These are phyloP conservation scores for Rhypophila decipiens DNA, from an alignment of 495 filamentous ascomycete genomes.

Conservation along the genomic window DNA sequence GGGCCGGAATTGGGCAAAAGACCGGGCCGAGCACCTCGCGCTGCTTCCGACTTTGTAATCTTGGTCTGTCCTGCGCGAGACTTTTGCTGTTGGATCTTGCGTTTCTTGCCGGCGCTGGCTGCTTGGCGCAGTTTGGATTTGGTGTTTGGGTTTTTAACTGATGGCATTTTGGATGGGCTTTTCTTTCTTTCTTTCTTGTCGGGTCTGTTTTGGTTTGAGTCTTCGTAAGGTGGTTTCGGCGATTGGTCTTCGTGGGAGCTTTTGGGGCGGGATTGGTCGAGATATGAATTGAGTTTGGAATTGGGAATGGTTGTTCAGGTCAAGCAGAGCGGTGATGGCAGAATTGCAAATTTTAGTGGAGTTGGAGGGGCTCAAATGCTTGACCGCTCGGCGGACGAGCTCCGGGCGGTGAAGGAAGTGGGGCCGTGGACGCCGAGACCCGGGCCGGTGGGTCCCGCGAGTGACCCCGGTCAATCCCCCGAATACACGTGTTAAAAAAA, in stretches of 20 bases:
- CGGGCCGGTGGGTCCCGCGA: too few species aligned
- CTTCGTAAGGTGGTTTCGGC: not conserved
- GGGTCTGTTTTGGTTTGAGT: not conserved
- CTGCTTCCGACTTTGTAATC: slow-evolving; percentile 26
- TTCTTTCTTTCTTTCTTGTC: not conserved
- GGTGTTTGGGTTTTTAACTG: slow-evolving; percentile 43
- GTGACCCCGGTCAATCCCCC: too few species aligned
- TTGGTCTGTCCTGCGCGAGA: slow-evolving; percentile 13
- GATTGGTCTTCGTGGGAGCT: not conserved
- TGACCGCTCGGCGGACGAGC: too few species aligned
- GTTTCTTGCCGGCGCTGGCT: slow-evolving; percentile 26
- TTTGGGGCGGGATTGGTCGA: too few species aligned
- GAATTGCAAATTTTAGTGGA: not conserved
- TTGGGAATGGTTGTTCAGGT: too few species aligned
- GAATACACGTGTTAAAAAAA: too few species aligned
- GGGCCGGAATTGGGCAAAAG: slow-evolving; percentile 40
- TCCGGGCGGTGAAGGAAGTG: too few species aligned
- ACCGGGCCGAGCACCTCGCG: slow-evolving; percentile 31
- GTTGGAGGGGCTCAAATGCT: too few species aligned
- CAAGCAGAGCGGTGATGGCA: not conserved
- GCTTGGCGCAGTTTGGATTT: slow-evolving; percentile 34
- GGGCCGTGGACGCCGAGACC: too few species aligned
- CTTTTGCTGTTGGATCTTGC: slow-evolving; percentile 19
- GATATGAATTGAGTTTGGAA: too few species aligned
- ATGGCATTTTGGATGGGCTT: slow-evolving; percentile 25